Base-by-base conservation (phyloP, 768 basidiomycete species). In the Lactarius evosmus region DNA sequence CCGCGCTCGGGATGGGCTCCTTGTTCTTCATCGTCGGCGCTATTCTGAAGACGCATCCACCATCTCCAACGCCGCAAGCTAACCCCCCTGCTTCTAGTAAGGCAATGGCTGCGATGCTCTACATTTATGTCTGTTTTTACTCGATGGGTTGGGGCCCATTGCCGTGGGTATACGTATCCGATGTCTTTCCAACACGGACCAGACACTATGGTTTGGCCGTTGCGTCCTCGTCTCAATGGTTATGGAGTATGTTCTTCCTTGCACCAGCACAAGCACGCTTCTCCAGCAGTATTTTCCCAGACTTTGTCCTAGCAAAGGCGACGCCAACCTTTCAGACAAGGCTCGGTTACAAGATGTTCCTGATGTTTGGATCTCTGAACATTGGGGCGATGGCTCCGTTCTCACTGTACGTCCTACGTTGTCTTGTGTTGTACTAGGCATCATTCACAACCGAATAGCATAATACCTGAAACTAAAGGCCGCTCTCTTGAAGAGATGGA, bases 121-220 rank as follows among this genome's bases (percentile, higher is more conserved):
- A 94, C 72, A 83, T 94, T 59, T 95, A 90, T 69, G 90, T 93
- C 49, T 87, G 86, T 72, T 93, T 93, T 74, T 94, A 93, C 74
- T 89, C 87, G 4, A 88, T 93, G 84, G 90, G 89, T 41, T 91
- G 89, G 86, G 92, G 91, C 22, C 85, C 85, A n/a, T 73, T 80
- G 14, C 88, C 82, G 17, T 81, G 76, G 79, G 78, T 81, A 58
- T 80, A 80, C 71, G 88, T 87, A 49, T 79, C 89, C 6, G 93
- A 95, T 72, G 92, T 95, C 69, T 94, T 94, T 82, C 88, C 89
- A 7, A 94, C 89, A 16, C 78, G 91, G 49, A 92, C 91, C 17
- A 79, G 92, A 61, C 88, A 91, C 69, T 92, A 88, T 69, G 93
- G 93, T 40, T 76, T 94, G 25, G 82, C 89, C 0, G 75, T 85